Percentiles rank a stretch among this genome's conserved stretches.
Conservation (phyloP, 2,329 filamentous ascomycete genomes). For the Fusarium torreyae region DNA sequence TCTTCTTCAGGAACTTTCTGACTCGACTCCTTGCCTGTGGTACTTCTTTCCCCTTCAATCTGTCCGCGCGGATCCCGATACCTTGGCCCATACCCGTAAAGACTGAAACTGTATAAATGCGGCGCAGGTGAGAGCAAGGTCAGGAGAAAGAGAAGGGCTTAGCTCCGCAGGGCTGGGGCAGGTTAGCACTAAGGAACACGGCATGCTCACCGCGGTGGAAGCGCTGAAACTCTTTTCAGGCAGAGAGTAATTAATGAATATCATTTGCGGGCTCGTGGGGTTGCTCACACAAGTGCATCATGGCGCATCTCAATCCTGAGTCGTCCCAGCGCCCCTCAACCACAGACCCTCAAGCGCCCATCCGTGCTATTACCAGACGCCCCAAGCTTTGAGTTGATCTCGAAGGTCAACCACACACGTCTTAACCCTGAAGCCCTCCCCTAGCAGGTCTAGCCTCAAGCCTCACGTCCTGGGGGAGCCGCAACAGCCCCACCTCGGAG, state of each 20-base stretch:
- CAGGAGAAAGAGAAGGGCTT: slow-evolving; percentile 7
- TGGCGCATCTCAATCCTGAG: slow-evolving; percentile 17
- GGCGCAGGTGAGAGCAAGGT: slow-evolving; percentile 28
- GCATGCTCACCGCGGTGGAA: slow-evolving; percentile 38
- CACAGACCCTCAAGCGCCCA: slow-evolving; percentile 7
- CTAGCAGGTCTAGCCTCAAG: slow-evolving; percentile 26
- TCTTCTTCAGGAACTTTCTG: slow-evolving; percentile 1
- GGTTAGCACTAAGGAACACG: slow-evolving; percentile 11
- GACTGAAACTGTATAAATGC: slow-evolving; percentile 10
- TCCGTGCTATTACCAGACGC: slow-evolving; percentile 34
- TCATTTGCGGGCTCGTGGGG: slow-evolving; percentile 30
- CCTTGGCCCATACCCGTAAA: slow-evolving; percentile 20
- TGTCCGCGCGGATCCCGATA: slow-evolving; percentile 27
- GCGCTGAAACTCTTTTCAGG: slow-evolving; percentile 22
- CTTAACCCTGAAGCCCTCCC: slow-evolving; percentile 14
- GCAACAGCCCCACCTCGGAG: slow-evolving; percentile 50
- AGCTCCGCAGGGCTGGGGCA: slow-evolving; percentile 20
- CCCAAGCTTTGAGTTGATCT: slow-evolving; percentile 19
- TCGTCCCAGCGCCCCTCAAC: neutral
- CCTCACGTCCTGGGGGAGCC: slow-evolving; percentile 47
- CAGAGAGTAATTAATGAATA: slow-evolving; percentile 11
- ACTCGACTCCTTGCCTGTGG: slow-evolving; percentile 25
- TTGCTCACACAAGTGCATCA: slow-evolving; percentile 35
- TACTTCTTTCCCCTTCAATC: neutral
- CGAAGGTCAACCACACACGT: slow-evolving; percentile 13